A percentile compares a stretch with the other conserved stretches of the same genome.
Evolutionary conservation across 371 early-diverging fungal genomes (phyloP).

Genomic region (Saksenaea vasiformis): DNA sequence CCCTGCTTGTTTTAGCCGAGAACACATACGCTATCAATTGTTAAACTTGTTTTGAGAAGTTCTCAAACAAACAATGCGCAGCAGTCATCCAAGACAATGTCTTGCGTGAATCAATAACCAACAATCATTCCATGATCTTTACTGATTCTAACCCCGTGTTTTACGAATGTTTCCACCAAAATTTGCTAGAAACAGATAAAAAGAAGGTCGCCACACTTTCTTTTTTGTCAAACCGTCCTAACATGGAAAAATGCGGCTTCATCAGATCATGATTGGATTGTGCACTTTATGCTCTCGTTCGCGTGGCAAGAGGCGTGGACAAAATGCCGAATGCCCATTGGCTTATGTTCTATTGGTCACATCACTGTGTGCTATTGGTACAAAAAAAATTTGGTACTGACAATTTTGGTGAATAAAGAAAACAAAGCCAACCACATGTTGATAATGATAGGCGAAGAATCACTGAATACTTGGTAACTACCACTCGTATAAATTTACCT

Average conservation of each 20-base stretch:
- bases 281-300: background rate
- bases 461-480: background rate
- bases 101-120: too few relatives aligned
- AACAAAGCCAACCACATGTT: slow-evolving; percentile 4
- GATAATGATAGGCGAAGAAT: background rate
- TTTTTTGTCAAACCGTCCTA: background rate
- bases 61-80: too few relatives aligned
- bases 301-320: background rate
- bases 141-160: too few relatives aligned
- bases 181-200: too few relatives aligned
- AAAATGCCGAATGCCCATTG: background rate
- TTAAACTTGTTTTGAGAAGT: too few relatives aligned
- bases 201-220: background rate
- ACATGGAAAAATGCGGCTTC: background rate
- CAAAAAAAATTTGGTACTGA: background rate
- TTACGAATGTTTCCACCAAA: too few relatives aligned
- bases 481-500: background rate
- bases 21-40: too few relatives aligned
- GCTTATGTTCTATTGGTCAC: background rate
- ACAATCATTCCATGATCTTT: too few relatives aligned
- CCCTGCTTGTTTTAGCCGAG: too few relatives aligned
- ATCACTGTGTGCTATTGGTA: background rate
- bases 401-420: background rate
- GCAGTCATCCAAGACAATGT: too few relatives aligned
- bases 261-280: background rate